Base-by-base conservation (phyloP, 2,329 filamentous ascomycete genomes). In the Lecanicillium sp. region DNA sequence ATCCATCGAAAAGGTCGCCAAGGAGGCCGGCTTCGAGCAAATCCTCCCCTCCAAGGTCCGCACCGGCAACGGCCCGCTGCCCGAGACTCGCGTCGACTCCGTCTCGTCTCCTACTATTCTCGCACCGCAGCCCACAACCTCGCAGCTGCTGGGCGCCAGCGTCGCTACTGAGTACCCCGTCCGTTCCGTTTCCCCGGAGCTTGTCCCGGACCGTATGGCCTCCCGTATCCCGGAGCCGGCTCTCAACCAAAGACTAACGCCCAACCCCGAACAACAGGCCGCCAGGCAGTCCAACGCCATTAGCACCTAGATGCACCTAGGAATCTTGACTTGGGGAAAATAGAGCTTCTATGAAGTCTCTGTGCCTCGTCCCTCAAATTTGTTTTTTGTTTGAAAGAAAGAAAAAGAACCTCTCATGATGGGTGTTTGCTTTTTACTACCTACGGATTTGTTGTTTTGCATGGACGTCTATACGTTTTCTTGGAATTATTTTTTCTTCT, bases 1-100 rank as follows among this genome's bases (percentile, higher is more conserved):
- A 62, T 78, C 74, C 45, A 83, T 84, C 50, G 80, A 84, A 57
- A 70, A 77, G 51, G 70, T 81, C 2, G 78, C 78, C 31, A 67
- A 55, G 17, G 63, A 68, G 43, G 66, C 73, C 49, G 72, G 72
- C 29, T 76, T 75, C 52, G 70, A 75, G 54, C 72, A 75, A 49
- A 73, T 73, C 42, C 60, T 75, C 22, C 71, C 72, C 20, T 75
- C 72, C 20, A 70, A 67, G 44, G 68, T 77, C 42, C 69, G 73
- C 47, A 75, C 71, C 9, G 70, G 66, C 22, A 64, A 68, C n/a
- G 59, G 59, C 13, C 51, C 59, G 18, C 48, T 61, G 12, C 61
- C 60, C 15, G 46, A 51, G 22, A 63, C 62, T 29, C 59, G 65
- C 35, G 52, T 73, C 31, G 63, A 69, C 31, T 63, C 68, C 42